A percentile compares a stretch with the other conserved stretches of the same genome.
Conservation (phyloP, 495 filamentous ascomycete genomes). For the Trichoderma gamsii region DNA sequence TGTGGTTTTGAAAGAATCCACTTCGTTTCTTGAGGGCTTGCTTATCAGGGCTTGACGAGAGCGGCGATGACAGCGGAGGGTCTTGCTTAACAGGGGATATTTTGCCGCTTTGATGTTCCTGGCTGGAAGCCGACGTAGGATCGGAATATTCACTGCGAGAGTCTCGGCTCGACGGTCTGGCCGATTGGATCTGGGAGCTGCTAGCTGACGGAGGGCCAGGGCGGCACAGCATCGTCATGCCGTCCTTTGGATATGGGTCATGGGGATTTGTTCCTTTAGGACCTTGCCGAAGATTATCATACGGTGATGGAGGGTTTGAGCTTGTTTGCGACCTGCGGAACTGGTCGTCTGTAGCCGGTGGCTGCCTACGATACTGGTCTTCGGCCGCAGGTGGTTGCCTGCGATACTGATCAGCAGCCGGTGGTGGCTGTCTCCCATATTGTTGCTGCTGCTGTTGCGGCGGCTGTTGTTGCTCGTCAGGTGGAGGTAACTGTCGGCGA, state of each 20-base stretch:
- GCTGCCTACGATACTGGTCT: constrained; percentile 11
- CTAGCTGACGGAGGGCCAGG: constrained; percentile 78
- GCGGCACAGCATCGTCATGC: constrained; percentile 98
- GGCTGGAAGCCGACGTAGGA: constrained; percentile 84
- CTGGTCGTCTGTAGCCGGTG: constrained; percentile 1
- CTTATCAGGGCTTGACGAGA: constrained; percentile 47
- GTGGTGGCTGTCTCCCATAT: not conserved
- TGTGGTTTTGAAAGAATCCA: constrained; percentile 89
- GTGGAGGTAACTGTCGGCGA: not conserved
- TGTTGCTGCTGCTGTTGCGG: not conserved
- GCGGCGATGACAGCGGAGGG: constrained; percentile 13
- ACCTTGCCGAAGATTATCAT: constrained; percentile 43
- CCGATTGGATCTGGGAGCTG: constrained; percentile 60
- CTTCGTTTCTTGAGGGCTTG: constrained; percentile 73
- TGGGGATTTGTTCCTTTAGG: constrained; percentile 67
- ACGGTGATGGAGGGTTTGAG: constrained; percentile 30
- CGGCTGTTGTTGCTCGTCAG: not conserved
- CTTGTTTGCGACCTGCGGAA: not conserved
- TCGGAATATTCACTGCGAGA: constrained; percentile 88
- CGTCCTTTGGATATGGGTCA: constrained; percentile 91
- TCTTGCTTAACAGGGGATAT: constrained; percentile 62
- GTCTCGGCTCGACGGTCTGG: constrained; percentile 78
- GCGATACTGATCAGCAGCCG: not conserved
- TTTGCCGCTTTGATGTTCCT: constrained; percentile 59
- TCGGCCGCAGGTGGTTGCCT: not conserved